Conservation (phyloP, 2,329 filamentous ascomycete species). For the Thelonectria olida region DNA sequence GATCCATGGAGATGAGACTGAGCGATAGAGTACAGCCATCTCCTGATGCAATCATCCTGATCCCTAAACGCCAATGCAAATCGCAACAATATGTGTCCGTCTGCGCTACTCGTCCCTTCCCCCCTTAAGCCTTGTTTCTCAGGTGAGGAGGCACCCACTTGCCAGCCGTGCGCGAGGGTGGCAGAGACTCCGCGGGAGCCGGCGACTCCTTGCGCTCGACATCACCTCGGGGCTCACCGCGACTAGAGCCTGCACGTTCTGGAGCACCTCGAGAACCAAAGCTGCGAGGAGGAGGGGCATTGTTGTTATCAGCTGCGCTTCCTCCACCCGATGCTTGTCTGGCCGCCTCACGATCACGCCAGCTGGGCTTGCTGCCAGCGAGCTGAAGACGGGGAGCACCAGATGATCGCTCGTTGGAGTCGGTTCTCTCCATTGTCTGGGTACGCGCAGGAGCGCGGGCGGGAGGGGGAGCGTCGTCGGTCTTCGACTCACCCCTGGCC, state of each 20-base stretch:
- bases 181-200: slow-evolving; percentile 59
- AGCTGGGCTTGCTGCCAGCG: slow-evolving; percentile 67
- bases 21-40: slow-evolving; percentile 51
- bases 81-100: slow-evolving; percentile 39
- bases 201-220: slow-evolving; percentile 49
- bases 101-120: slow-evolving; percentile 26
- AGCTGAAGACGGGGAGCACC: slow-evolving; percentile 68
- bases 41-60: slow-evolving; percentile 42
- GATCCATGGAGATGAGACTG: slow-evolving; percentile 45
- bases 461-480: slow-evolving; percentile 44
- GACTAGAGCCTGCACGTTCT: slow-evolving; percentile 54
- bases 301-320: slow-evolving; percentile 48
- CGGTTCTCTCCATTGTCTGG: slow-evolving; percentile 56
- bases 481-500: slow-evolving; percentile 31
- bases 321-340: slow-evolving; percentile 49
- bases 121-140: slow-evolving; percentile 45
- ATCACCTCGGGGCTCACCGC: slow-evolving; percentile 21
- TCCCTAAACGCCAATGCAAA: slow-evolving; percentile 51
- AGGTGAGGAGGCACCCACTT: slow-evolving; percentile 67
- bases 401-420: slow-evolving; percentile 56
- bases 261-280: slow-evolving; percentile 52
- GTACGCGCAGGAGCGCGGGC: slow-evolving; percentile 38
- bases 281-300: slow-evolving; percentile 48
- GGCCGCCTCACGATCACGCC: slow-evolving; percentile 77
- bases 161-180: slow-evolving; percentile 61